Base-by-base conservation (phyloP, 768 basidiomycete genomes). In the Pleurotus cornucopiae region DNA sequence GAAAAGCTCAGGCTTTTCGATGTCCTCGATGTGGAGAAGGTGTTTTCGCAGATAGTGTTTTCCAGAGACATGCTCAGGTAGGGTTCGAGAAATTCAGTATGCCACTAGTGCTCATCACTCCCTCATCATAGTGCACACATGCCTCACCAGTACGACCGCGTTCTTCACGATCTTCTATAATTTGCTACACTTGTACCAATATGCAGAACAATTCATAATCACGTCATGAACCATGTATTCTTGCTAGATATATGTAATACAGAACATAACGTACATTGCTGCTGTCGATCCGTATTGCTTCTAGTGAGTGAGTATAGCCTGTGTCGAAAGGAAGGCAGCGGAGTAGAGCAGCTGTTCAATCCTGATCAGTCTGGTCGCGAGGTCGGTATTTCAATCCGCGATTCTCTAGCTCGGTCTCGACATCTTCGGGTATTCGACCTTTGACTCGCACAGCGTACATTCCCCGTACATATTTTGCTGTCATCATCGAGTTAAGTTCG, bases 361-460 rank as follows among this genome's bases (percentile, higher is more conserved):
- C 88, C 65, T 83, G 80, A 62, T 89, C 89, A 9, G 82, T 85
- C 66, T 88, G 86, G 68, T 94, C 91, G 61, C 91, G 73, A 2
- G 90, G 87, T n/a, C 91, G 81, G 66, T 94, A 94, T 63, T 85
- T 87, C 71, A 94, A 87, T 14, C 86, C 85, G 46, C 87, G 80
- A 47, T 73, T 79, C 55, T 90, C 85, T 23, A 95, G 78, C 62
- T 92, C 91, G 18, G 82, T 82, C 63, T 93, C 89, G 4, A 94
- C 84, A 44, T 93, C 91, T 52, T 92, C 90, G 0, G 91, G 91
- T 56, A 94, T 79, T 13, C 89, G 85, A 1, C 92, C 92, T 60
- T 83, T 86, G 23, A 94, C 91, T 7, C 93, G 86, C 14, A 89
- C 91, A 12, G 96, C 96, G 67, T 99, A 99, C 75, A 98, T 85